phyloP scores from a whole-genome alignment of 2,329 filamentous ascomycete species.

The Metarhizium sp. region DNA sequence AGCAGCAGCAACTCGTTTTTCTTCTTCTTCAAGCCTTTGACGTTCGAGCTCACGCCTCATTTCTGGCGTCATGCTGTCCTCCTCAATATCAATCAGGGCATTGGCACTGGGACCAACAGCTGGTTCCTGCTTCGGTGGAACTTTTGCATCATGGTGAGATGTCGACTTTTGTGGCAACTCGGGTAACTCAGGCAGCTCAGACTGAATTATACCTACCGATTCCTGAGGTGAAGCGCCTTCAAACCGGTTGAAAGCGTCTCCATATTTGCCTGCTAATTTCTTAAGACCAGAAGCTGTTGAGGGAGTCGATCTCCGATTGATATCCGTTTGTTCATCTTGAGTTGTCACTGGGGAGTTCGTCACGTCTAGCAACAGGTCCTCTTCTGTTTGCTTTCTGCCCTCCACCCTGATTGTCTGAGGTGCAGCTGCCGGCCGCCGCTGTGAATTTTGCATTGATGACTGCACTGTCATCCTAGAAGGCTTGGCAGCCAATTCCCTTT shows the following conservation, averaged over 20 bases:
- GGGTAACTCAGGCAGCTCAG: constrained; percentile 38
- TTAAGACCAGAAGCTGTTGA: constrained; percentile 66
- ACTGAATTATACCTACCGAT: constrained; percentile 22
- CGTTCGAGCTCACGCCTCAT: constrained; percentile 86
- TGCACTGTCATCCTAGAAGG: neutral
- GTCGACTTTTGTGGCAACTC: constrained; percentile 40
- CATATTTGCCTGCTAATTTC: constrained; percentile 81
- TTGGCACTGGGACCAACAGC: constrained; percentile 53
- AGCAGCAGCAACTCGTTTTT: constrained; percentile 78
- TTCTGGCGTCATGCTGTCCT: constrained; percentile 70
- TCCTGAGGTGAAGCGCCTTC: constrained; percentile 45
- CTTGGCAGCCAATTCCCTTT: constrained; percentile 50
- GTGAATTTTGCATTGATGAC: neutral
- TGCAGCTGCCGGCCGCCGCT: neutral
- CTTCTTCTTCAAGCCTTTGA: constrained; percentile 71
- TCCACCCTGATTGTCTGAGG: neutral
- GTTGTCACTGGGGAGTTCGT: constrained; percentile 55
- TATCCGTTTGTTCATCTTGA: constrained; percentile 30
- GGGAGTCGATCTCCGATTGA: constrained; percentile 63
- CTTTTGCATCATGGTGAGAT: constrained; percentile 47
- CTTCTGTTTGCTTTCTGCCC: neutral
- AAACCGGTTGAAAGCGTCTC: constrained; percentile 88
- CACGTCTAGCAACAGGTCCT: constrained; percentile 67
- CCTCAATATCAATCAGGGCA: constrained; percentile 49
- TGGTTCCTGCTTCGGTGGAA: constrained; percentile 68